Conservation (phyloP, 257 asterid genomes). For the Forsythia viridissima region DNA sequence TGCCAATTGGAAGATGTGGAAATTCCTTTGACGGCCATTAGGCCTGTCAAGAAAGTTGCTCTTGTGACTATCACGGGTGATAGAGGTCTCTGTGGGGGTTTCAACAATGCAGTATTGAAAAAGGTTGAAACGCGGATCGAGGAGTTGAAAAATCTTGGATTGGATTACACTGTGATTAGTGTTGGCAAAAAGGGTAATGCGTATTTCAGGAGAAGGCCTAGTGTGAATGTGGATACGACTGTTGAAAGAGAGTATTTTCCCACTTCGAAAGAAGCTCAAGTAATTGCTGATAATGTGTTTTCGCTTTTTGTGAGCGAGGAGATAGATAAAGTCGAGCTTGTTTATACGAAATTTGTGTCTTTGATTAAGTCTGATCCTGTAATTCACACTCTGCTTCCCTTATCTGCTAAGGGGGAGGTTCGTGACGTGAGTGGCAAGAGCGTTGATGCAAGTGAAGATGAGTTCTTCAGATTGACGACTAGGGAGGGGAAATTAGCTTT, state of each 20-base stretch:
- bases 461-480: constrained; percentile 66
- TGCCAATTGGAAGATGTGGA: constrained; percentile 60
- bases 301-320: constrained; percentile 65
- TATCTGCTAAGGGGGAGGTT: constrained; percentile 50
- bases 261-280: constrained; percentile 68
- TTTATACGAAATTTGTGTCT: constrained; percentile 69
- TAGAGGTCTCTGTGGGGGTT: constrained; percentile 81
- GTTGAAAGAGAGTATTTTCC: constrained; percentile 60
- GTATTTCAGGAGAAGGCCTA: constrained; percentile 41
- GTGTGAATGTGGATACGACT: constrained; percentile 45
- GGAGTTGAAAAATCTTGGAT: constrained; percentile 49
- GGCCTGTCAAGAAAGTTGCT: constrained; percentile 69
- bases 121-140: constrained; percentile 53
- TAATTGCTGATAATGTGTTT: constrained; percentile 69
- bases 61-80: constrained; percentile 63
- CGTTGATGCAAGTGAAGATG: constrained; percentile 57
- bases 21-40: constrained; percentile 53
- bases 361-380: constrained; percentile 67
- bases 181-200: constrained; percentile 72
- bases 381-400: constrained; percentile 63
- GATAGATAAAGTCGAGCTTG: constrained; percentile 79
- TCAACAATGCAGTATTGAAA: constrained; percentile 50
- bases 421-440: constrained; percentile 53
- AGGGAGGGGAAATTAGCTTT: constrained; percentile 62
- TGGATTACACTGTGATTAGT: constrained; percentile 53